Evolutionary conservation across 768 basidiomycete genomes (phyloP).

Genomic region (Naganishia kalamii): DNA sequence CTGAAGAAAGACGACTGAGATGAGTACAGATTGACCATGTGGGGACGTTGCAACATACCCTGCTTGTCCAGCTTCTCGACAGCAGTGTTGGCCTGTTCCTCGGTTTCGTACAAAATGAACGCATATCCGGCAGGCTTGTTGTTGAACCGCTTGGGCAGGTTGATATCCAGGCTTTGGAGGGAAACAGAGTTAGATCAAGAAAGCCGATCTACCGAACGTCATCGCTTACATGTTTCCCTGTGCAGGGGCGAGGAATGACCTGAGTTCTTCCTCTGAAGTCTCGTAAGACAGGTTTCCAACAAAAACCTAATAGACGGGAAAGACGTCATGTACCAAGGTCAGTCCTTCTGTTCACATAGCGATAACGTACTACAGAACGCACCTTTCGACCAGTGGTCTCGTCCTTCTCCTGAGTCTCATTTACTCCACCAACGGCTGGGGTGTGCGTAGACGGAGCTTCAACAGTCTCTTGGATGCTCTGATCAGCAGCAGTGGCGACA

Average conservation of each 20-base stretch:
- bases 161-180: slow-evolving; percentile 30
- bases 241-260: slow-evolving; percentile 32
- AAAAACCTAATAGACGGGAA: slow-evolving; percentile 34
- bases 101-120: slow-evolving; percentile 37
- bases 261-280: slow-evolving; percentile 39
- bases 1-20: slow-evolving; percentile 24
- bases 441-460: slow-evolving; percentile 3
- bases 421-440: slow-evolving; percentile 7
- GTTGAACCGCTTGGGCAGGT: slow-evolving; percentile 34
- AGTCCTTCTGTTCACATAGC: neutral
- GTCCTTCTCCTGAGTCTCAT: slow-evolving; percentile 9
- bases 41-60: slow-evolving; percentile 27
- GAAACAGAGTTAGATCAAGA: neutral
- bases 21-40: neutral
- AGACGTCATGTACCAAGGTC: neutral
- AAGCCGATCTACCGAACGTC: neutral
- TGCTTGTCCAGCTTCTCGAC: slow-evolving; percentile 41
- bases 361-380: neutral
- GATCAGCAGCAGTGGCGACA: slow-evolving; percentile 7
- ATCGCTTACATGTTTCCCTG: slow-evolving; percentile 39
- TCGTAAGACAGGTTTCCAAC: slow-evolving; percentile 44
- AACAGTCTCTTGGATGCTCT: slow-evolving; percentile 5
- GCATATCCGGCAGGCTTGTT: slow-evolving; percentile 40
- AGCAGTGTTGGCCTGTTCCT: slow-evolving; percentile 37
- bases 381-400: slow-evolving; percentile 20